Base-by-base conservation (phyloP, 2,329 filamentous ascomycete genomes). In the Penicillium psychrosexuale region DNA sequence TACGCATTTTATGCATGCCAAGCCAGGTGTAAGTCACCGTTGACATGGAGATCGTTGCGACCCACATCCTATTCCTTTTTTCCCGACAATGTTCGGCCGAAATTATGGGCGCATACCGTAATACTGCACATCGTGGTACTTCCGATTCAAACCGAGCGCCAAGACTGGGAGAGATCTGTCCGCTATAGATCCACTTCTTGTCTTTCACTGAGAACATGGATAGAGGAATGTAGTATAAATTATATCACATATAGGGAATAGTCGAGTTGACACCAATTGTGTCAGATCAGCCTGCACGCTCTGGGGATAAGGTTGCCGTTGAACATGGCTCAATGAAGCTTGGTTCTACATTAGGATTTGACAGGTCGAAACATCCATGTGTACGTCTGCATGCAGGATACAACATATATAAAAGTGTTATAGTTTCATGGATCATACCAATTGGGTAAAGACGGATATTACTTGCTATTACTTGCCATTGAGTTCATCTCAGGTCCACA, bases 1-100 rank as follows among this genome's bases (percentile, higher is more conserved):
- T 22, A 38, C 46, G 44, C 22, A 43, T 19, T 43, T 44, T 8
- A 46, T 47, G 50, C 50, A 47, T n/a, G 34, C 50, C 50, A 47
- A 52, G 49, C 27, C 33, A 24, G 22, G 22, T 24, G 22, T 4
- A 24, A 24, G 22, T 39, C 33, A n/a, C 36, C 5, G 27, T 48
- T 31, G 47, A 31, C 27, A 40, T 40, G 47, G n/a, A 12, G 12
- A 40, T 39, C n/a, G 46, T 15, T 7, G 12, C 15, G 39, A 39
- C 19, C 22, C 8, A 28, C 27, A 28, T n/a, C 13, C 13, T n/a
- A 12, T n/a, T 42, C 22, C 22, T 7, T n/a, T 17, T 28, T 8
- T 6, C 8, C 13, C 8, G 24, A 17, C 9, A 19, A 12, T 42
- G 33, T 37, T 39, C 31, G 42, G 34, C 7, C 19, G 17, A 30